These are phyloP conservation scores for Ichthyophonus hoferi DNA, from an alignment of 208 protist species.

Conservation along the genomic window DNA sequence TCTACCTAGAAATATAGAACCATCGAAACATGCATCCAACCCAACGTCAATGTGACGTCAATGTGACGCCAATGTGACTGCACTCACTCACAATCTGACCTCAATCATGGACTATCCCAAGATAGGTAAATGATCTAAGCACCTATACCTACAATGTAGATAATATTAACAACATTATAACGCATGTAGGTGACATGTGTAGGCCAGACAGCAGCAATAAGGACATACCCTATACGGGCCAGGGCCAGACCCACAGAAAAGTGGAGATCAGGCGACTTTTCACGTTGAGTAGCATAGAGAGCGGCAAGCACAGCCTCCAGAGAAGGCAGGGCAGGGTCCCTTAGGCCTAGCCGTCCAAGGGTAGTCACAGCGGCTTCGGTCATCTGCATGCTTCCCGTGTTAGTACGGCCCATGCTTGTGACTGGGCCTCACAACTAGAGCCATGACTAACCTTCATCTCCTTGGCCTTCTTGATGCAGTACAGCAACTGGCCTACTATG, in stretches of 20 bases:
- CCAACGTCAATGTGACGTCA: too few relatives aligned
- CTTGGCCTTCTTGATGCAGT: neutral
- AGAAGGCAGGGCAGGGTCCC: neutral
- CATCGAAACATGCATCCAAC: too few relatives aligned
- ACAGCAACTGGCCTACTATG: neutral
- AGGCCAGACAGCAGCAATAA: neutral
- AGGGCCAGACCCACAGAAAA: conserved; percentile 6
- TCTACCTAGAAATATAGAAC: too few relatives aligned
- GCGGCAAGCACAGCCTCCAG: neutral
- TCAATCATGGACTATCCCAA: too few relatives aligned
- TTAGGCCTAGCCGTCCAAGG: neutral
- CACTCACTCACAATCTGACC: too few relatives aligned
- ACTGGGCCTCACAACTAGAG: too few relatives aligned
- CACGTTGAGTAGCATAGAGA: neutral
- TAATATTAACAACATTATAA: too few relatives aligned
- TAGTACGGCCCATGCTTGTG: neutral
- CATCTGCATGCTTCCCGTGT: neutral
- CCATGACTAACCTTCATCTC: neutral
- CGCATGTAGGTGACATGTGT: too few relatives aligned
- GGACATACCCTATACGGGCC: neutral
- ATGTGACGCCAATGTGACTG: too few relatives aligned
- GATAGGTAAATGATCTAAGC: too few relatives aligned
- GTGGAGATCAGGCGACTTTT: conserved; percentile 15
- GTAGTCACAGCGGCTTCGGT: neutral
- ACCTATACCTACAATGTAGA: too few relatives aligned